Evolutionary conservation across 2,329 filamentous ascomycete genomes (phyloP).

Genomic region (Cytospora mali): DNA sequence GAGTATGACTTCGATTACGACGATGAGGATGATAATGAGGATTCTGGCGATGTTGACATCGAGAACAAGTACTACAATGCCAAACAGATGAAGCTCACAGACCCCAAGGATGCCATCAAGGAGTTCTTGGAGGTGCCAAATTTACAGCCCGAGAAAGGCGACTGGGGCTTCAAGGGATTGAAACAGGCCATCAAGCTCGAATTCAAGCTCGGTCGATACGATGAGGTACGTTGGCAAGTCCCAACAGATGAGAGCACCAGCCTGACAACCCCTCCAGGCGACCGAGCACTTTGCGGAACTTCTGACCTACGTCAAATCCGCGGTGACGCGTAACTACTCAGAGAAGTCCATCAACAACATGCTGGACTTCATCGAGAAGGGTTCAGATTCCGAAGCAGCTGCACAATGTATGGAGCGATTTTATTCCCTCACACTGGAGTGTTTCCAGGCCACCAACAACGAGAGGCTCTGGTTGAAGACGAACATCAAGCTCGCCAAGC

Average conservation of each 20-base stretch:
- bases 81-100: conserved; percentile 89
- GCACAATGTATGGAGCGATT: conserved; percentile 89
- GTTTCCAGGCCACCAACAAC: conserved; percentile 97
- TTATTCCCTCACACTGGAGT: conserved; percentile 89
- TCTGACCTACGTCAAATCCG: conserved; percentile 94
- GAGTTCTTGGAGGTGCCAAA: conserved; percentile 89
- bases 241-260: not conserved
- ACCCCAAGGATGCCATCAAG: conserved; percentile 83
- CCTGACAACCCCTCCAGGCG: conserved; percentile 58
- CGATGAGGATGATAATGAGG: conserved; percentile 83
- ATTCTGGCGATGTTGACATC: conserved; percentile 87
- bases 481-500: conserved; percentile 91
- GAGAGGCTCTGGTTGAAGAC: conserved; percentile 97
- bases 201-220: conserved; percentile 87
- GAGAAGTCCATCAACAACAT: conserved; percentile 99
- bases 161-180: conserved; percentile 98
- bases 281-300: conserved; percentile 92
- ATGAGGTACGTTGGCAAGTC: conserved; percentile 60
- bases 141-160: conserved; percentile 87
- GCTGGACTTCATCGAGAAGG: conserved; percentile 96
- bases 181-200: conserved; percentile 99
- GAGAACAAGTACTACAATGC: conserved; percentile 99
- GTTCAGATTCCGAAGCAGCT: conserved; percentile 69
- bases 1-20: conserved; percentile 99
- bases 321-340: conserved; percentile 96